These are phyloP conservation scores for Nicotiana tomentosiformis DNA, from an alignment of 257 asterid species.

Conservation along the genomic window DNA sequence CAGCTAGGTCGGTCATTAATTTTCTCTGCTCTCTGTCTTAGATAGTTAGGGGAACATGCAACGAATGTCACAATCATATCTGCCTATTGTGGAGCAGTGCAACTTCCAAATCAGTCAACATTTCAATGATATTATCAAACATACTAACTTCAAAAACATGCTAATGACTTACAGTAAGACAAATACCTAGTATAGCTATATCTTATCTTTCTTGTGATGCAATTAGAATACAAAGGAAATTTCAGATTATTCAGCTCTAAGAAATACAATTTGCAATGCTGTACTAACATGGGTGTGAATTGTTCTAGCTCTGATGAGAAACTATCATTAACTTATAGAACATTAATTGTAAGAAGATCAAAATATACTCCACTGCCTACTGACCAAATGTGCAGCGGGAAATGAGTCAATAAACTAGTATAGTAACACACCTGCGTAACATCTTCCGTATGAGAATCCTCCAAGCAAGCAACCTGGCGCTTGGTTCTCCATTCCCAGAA, in stretches of 20 bases:
- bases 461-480: constrained; percentile 72
- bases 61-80: neutral
- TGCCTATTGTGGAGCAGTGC: neutral
- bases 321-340: neutral
- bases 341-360: neutral
- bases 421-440: constrained; percentile 70
- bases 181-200: neutral
- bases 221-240: neutral
- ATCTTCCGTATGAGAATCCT: constrained; percentile 89
- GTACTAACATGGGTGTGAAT: neutral
- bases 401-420: neutral
- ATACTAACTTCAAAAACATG: neutral
- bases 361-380: neutral
- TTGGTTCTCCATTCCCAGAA: constrained; percentile 92
- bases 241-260: neutral
- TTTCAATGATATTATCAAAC: neutral
- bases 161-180: neutral
- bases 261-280: neutral
- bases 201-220: neutral
- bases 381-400: neutral
- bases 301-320: neutral
- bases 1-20: neutral
- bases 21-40: neutral
- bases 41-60: neutral
- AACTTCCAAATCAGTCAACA: too few relatives aligned